Evolutionary conservation across 306 rosid genomes (phyloP).

Genomic region (Cucurbita argyrosperma): DNA sequence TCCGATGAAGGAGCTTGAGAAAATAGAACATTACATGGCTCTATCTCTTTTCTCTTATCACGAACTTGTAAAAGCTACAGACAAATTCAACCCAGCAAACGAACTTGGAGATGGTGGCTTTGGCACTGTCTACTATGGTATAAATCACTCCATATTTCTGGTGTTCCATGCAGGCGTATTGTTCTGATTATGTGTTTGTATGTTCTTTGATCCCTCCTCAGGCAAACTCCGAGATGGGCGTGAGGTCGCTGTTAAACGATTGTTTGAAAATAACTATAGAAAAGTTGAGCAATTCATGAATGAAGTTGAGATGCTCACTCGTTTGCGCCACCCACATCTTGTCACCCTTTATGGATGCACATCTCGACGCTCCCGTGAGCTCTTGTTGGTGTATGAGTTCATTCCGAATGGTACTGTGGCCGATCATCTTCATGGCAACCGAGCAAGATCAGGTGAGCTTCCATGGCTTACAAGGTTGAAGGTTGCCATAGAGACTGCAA

Average conservation of each 20-base stretch:
- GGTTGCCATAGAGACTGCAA: slow-evolving; percentile 70
- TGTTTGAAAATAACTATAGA: slow-evolving; percentile 52
- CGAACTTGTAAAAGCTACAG: slow-evolving; percentile 65
- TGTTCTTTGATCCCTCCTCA: slow-evolving; percentile 5
- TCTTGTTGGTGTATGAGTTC: slow-evolving; percentile 68
- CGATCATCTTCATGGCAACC: slow-evolving; percentile 63
- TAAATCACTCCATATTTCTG: too few species aligned
- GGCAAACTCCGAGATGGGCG: slow-evolving; percentile 67
- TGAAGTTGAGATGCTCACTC: slow-evolving; percentile 43
- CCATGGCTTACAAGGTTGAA: slow-evolving; percentile 48
- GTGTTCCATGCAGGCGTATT: too few species aligned
- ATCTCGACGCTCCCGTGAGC: slow-evolving; percentile 59
- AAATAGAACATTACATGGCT: slow-evolving; percentile 24
- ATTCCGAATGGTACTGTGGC: slow-evolving; percentile 72
- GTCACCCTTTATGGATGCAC: slow-evolving; percentile 78
- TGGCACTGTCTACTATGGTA: slow-evolving; percentile 76
- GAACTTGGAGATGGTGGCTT: slow-evolving; percentile 85
- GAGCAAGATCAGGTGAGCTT: slow-evolving; percentile 27
- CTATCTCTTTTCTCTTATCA: slow-evolving; percentile 32
- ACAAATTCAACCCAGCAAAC: slow-evolving; percentile 33
- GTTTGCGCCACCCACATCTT: slow-evolving; percentile 49
- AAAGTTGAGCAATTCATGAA: slow-evolving; percentile 70
- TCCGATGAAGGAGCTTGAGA: slow-evolving; percentile 25
- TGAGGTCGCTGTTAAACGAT: slow-evolving; percentile 63
- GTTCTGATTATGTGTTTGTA: too few species aligned